A percentile compares a stretch with the other conserved stretches of the same genome.
Evolutionary conservation across 176 grass and related monocot species (phyloP).

Genomic region (Puya raimondii): DNA sequence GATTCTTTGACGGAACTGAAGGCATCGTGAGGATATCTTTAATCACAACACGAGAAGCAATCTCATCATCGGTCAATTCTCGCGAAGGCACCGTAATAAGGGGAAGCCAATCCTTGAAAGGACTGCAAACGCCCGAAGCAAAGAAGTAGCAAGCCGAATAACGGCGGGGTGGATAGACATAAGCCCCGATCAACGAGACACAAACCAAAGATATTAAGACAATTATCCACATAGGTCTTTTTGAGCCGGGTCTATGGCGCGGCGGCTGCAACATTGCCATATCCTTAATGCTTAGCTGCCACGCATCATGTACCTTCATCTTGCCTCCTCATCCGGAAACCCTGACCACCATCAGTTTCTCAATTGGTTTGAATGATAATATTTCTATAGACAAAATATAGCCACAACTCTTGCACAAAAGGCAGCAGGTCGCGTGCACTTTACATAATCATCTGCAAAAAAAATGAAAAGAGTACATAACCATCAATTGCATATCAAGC

Average conservation of each 20-base stretch:
- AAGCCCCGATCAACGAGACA: slow-evolving; percentile 52
- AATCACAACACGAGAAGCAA: slow-evolving; percentile 52
- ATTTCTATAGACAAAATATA: neutral
- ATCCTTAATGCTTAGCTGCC: slow-evolving; percentile 44
- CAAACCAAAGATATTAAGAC: slow-evolving; percentile 64
- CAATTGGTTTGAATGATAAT: neutral
- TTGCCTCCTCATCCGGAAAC: neutral
- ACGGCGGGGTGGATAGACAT: slow-evolving; percentile 53
- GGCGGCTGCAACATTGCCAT: slow-evolving; percentile 44
- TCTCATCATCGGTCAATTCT: slow-evolving; percentile 68
- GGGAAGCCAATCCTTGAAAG: slow-evolving; percentile 79
- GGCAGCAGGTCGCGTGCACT: neutral
- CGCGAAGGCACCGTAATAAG: slow-evolving; percentile 16
- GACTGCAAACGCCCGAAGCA: slow-evolving; percentile 44
- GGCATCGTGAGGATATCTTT: slow-evolving; percentile 72
- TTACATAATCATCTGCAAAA: neutral
- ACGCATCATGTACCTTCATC: slow-evolving; percentile 32
- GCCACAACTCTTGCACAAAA: neutral
- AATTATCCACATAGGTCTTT: slow-evolving; percentile 87
- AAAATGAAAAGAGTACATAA: neutral
- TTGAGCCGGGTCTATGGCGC: slow-evolving; percentile 43
- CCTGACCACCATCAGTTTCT: neutral
- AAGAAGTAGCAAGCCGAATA: slow-evolving; percentile 80
- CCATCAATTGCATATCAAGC: neutral
- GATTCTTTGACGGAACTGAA: slow-evolving; percentile 37